Evolutionary conservation across 2,329 filamentous ascomycete genomes (phyloP).

Genomic region (Daldinia eschscholtzii): DNA sequence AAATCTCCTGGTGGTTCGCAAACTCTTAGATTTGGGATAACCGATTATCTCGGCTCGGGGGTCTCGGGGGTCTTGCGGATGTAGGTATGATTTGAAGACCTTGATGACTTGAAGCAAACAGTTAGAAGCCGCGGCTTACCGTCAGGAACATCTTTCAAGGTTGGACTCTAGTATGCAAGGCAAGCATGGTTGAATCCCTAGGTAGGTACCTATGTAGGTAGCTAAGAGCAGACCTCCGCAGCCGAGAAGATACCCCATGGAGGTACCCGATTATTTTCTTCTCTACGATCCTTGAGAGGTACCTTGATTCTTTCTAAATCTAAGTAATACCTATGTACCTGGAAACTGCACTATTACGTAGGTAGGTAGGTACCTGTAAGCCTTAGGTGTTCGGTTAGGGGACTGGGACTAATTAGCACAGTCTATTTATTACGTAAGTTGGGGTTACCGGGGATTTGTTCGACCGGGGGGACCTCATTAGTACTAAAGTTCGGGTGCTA

Average conservation of each 20-base stretch:
- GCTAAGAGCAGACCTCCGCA: not conserved
- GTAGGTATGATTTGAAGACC: not conserved
- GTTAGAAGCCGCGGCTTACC: slow-evolving; percentile 11
- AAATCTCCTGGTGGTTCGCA: not conserved
- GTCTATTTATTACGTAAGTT: slow-evolving; percentile 1
- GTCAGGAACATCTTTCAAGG: not conserved
- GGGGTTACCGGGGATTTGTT: slow-evolving; percentile 34
- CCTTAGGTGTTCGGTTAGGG: no score
- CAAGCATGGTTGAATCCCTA: not conserved
- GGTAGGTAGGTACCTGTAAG: no score
- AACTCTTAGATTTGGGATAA: not conserved
- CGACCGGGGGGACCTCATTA: slow-evolving; percentile 19
- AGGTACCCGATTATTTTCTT: not conserved
- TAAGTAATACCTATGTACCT: no score
- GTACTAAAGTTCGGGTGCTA: slow-evolving; percentile 12
- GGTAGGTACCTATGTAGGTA: not conserved
- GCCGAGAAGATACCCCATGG: not conserved
- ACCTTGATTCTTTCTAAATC: no score
- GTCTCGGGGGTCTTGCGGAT: slow-evolving; percentile 1
- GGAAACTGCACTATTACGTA: no score
- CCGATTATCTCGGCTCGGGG: slow-evolving; percentile 14
- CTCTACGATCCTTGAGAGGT: not conserved
- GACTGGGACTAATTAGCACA: no score
- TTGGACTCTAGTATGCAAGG: no score
- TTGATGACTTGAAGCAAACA: not conserved